Percentiles rank a stretch among this genome's conserved stretches.
Conservation (phyloP, 2,329 filamentous ascomycete species). For the Penicillium verrucosum region DNA sequence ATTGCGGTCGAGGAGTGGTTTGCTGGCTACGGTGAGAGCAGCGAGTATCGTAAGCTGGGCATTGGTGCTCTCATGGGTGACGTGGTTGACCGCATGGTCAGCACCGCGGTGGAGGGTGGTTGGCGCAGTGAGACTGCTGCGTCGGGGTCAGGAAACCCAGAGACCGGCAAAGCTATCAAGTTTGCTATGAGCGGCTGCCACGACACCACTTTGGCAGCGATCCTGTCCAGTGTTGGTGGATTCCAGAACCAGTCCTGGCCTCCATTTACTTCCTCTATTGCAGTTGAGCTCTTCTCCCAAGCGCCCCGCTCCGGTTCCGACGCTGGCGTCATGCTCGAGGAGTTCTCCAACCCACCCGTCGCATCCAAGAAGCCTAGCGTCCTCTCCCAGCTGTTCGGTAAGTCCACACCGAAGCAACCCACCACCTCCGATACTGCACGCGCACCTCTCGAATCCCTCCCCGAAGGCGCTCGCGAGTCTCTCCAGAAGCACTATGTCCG, state of each 20-base stretch:
- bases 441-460: slow-evolving; percentile 30
- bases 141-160: slow-evolving; percentile 46
- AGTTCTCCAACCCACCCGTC: slow-evolving; percentile 24
- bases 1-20: slow-evolving; percentile 93
- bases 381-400: slow-evolving; percentile 32
- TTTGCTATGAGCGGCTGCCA: slow-evolving; percentile 84
- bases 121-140: slow-evolving; percentile 51
- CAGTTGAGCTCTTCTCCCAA: slow-evolving; percentile 80
- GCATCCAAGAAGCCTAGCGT: slow-evolving; percentile 30
- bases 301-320: slow-evolving; percentile 25
- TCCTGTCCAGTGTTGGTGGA: slow-evolving; percentile 74
- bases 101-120: slow-evolving; percentile 59
- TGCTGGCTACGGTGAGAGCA: slow-evolving; percentile 75
- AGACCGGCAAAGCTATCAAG: slow-evolving; percentile 52
- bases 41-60: slow-evolving; percentile 83
- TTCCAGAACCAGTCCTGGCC: slow-evolving; percentile 76
- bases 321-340: slow-evolving; percentile 22
- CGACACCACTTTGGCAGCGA: slow-evolving; percentile 83
- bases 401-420: slow-evolving; percentile 12
- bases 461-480: slow-evolving; percentile 26
- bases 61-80: slow-evolving; percentile 85
- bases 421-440: slow-evolving; percentile 34
- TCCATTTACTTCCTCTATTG: slow-evolving; percentile 87
- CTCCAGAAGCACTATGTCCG: slow-evolving; percentile 76
- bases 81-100: slow-evolving; percentile 69